phyloP scores from a whole-genome alignment of 805 yeast genomes.

The Kodamaea sagamina region DNA sequence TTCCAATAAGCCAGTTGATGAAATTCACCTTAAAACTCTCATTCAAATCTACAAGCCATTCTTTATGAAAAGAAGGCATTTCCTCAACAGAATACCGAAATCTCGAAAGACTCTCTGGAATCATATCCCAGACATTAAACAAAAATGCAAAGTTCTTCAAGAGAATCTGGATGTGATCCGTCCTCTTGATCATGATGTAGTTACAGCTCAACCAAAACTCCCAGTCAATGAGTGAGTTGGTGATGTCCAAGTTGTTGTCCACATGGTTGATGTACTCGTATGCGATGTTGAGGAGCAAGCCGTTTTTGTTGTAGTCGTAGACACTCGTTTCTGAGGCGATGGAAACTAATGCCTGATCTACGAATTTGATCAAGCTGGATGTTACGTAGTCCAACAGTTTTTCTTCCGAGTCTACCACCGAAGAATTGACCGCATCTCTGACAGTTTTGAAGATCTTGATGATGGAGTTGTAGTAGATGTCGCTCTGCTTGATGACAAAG shows the following conservation, averaged over 20 bases:
- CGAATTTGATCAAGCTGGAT: constrained; percentile 18
- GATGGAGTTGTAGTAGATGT: constrained; percentile 40
- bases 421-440: constrained; percentile 35
- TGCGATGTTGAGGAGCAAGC: constrained; percentile 41
- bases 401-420: constrained; percentile 9
- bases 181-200: constrained; percentile 54
- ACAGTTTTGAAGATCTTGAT: constrained; percentile 40
- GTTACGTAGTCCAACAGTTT: constrained; percentile 22
- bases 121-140: constrained; percentile 72
- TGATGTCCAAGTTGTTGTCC: constrained; percentile 21
- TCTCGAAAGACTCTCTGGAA: constrained; percentile 45
- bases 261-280: constrained; percentile 42
- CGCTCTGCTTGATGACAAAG: constrained; percentile 27
- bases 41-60: constrained; percentile 43
- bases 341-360: constrained; percentile 37
- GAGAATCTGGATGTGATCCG: constrained; percentile 63
- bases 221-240: constrained; percentile 56
- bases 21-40: constrained; percentile 51
- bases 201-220: constrained; percentile 69
- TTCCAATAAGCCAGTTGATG: constrained; percentile 55
- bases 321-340: constrained; percentile 40
- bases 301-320: constrained; percentile 40
- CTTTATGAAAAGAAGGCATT: constrained; percentile 5
- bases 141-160: constrained; percentile 64
- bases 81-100: constrained; percentile 4